phyloP scores from a whole-genome alignment of 139 green algal species.

The Chlamydomonas sp. region DNA sequence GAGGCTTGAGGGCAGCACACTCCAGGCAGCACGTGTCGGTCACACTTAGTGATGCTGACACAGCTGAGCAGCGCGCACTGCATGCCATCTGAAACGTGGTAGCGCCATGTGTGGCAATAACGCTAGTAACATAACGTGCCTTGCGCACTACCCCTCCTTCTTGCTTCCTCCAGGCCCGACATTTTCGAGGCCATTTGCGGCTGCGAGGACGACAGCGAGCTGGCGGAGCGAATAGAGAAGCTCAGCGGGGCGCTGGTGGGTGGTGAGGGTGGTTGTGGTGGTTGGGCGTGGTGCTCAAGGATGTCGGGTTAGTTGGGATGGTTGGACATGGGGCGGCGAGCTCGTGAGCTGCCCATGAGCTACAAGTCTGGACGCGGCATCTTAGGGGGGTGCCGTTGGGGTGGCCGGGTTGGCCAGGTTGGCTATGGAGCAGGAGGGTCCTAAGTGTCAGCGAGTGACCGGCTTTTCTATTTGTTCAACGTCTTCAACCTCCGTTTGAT shows the following conservation, averaged over 20 bases:
- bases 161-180: slow-evolving; percentile 47
- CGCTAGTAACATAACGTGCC: not conserved
- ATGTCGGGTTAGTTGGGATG: not conserved
- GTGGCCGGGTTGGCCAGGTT: too few species aligned
- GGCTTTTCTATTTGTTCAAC: too few species aligned
- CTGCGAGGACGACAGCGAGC: slow-evolving; percentile 58
- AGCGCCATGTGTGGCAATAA: not conserved
- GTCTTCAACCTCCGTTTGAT: too few species aligned
- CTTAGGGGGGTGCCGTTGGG: too few species aligned
- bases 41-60: too few species aligned
- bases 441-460: too few species aligned
- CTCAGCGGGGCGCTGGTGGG: slow-evolving; percentile 62
- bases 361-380: too few species aligned
- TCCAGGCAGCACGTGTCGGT: not conserved
- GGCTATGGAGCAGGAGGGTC: too few species aligned
- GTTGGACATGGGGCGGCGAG: not conserved
- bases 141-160: not conserved
- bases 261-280: not conserved
- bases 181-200: slow-evolving; percentile 59
- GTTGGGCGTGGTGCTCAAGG: not conserved
- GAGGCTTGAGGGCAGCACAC: not conserved
- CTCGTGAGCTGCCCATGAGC: not conserved
- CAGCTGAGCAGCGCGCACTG: not conserved
- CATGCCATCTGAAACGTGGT: not conserved
- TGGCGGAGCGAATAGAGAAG: slow-evolving; percentile 64